These are phyloP conservation scores for Plasmodium relictum DNA, from an alignment of 169 alveolate species.

Conservation along the genomic window DNA sequence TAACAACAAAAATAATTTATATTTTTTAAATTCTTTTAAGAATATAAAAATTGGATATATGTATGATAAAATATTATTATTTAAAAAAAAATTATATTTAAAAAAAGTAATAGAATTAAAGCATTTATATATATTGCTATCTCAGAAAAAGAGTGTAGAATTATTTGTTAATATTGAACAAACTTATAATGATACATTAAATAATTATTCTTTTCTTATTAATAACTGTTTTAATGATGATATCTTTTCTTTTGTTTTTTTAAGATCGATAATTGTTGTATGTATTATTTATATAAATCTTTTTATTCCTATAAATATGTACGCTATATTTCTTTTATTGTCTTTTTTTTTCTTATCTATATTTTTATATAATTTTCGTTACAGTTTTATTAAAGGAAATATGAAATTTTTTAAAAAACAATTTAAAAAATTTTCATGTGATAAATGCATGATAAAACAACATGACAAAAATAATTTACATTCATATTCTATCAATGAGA, in stretches of 20 bases:
- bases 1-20: conserved; percentile 3
- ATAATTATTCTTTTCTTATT: conserved; percentile 18
- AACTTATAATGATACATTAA: conserved; percentile 3
- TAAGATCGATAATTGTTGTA: conserved; percentile 29
- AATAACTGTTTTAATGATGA: conserved; percentile 18
- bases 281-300: conserved; percentile 12
- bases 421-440: background rate
- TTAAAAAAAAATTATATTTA: conserved; percentile 37
- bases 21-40: conserved; percentile 10
- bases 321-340: background rate
- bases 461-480: background rate
- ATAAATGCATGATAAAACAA: background rate
- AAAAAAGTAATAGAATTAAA: conserved; percentile 38
- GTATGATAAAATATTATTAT: conserved; percentile 45
- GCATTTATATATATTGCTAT: conserved; percentile 19
- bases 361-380: conserved; percentile 27
- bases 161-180: conserved; percentile 35
- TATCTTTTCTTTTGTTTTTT: conserved; percentile 2
- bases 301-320: conserved; percentile 7
- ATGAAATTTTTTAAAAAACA: background rate
- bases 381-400: background rate
- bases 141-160: conserved; percentile 20
- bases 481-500: no score
- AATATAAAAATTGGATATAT: conserved; percentile 41
- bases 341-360: conserved; percentile 37